A percentile compares a stretch with the other conserved stretches of the same genome.
Conservation (phyloP, 768 basidiomycete genomes). For the Tulasnella sp. region DNA sequence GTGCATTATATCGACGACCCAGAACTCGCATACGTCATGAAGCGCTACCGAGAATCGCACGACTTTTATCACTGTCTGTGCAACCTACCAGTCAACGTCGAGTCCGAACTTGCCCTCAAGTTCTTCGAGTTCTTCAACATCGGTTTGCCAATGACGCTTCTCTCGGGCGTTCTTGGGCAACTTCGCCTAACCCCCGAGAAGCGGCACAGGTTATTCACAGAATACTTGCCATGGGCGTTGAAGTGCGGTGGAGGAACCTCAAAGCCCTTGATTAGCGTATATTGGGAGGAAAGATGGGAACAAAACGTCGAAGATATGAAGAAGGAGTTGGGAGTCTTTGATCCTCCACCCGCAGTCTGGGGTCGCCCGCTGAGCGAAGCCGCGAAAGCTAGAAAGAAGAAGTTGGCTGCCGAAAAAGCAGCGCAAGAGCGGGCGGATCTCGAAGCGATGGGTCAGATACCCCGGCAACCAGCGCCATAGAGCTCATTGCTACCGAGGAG, state of each 20-base stretch:
- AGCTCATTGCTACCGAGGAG: too few species aligned
- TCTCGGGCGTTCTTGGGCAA: conserved; percentile 77
- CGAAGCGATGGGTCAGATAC: not conserved
- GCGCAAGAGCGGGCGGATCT: conserved; percentile 7
- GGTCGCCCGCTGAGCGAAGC: conserved; percentile 62
- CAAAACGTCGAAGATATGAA: conserved; percentile 78
- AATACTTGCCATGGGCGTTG: conserved; percentile 92
- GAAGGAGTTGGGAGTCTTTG: conserved; percentile 77
- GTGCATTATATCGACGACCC: conserved; percentile 93
- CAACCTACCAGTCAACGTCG: conserved; percentile 82
- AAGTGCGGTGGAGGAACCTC: conserved; percentile 66
- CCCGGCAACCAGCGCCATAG: not conserved
- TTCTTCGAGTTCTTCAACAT: conserved; percentile 92
- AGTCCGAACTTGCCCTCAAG: conserved; percentile 91
- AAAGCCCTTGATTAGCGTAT: conserved; percentile 77
- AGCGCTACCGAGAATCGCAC: conserved; percentile 95
- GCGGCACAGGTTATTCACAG: conserved; percentile 57
- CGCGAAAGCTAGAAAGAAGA: conserved; percentile 44
- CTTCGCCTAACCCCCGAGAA: conserved; percentile 57
- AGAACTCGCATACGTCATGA: conserved; percentile 96
- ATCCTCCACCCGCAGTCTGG: conserved; percentile 72
- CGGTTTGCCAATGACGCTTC: conserved; percentile 77
- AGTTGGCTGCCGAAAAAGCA: conserved; percentile 28
- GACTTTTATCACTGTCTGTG: conserved; percentile 95
- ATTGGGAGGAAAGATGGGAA: conserved; percentile 95